A percentile compares a stretch with the other conserved stretches of the same genome.
Evolutionary conservation across 139 green algal species (phyloP).

Genomic region (Chlamydomonas asymmetrica): DNA sequence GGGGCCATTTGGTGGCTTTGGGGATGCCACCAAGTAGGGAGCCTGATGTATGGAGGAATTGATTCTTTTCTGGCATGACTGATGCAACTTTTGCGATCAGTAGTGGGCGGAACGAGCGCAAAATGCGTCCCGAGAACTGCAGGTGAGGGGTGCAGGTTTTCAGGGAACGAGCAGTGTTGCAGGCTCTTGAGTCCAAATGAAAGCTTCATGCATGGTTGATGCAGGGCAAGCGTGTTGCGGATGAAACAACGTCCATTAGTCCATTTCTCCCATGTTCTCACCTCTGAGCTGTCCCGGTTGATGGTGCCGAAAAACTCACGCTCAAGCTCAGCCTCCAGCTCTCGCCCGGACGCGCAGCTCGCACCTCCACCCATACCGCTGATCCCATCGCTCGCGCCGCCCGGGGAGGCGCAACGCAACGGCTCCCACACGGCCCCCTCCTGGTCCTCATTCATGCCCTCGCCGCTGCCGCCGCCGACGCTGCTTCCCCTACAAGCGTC

Average conservation of each 20-base stretch:
- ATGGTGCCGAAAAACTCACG: conserved; percentile 35
- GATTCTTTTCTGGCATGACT: too few relatives aligned
- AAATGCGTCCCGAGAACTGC: too few relatives aligned
- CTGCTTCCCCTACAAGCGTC: not conserved
- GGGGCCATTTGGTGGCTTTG: too few relatives aligned
- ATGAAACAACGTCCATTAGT: not conserved
- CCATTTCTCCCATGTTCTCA: too few relatives aligned
- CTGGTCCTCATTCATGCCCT: not conserved
- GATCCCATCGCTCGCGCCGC: not conserved
- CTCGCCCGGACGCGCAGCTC: not conserved
- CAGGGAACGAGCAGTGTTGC: not conserved
- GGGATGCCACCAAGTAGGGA: too few relatives aligned
- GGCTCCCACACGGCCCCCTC: not conserved
- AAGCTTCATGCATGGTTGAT: too few relatives aligned
- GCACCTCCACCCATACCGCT: not conserved
- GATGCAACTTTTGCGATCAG: too few relatives aligned
- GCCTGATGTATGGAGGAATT: too few relatives aligned
- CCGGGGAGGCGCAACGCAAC: not conserved
- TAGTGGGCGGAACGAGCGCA: too few relatives aligned
- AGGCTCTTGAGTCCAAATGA: too few relatives aligned
- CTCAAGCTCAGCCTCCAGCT: conserved; percentile 2
- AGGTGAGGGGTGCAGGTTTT: not conserved
- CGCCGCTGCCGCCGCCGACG: not conserved
- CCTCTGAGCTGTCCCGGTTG: conserved; percentile 21
- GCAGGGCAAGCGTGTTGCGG: not conserved